These are phyloP conservation scores for Cadophora malorum DNA, from an alignment of 2,329 filamentous ascomycete species.

Conservation along the genomic window DNA sequence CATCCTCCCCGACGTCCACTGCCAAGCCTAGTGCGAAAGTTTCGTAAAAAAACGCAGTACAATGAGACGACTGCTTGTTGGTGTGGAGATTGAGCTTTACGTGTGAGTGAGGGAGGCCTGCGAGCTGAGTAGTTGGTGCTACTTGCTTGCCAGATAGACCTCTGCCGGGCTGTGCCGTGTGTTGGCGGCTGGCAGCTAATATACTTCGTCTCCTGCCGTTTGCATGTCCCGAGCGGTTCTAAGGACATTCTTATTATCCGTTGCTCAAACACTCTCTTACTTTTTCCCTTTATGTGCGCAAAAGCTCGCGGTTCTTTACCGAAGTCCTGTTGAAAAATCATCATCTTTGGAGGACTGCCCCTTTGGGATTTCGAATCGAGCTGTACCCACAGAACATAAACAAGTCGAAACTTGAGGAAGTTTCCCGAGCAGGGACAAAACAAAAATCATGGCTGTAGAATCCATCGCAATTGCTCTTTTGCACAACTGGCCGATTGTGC, in stretches of 20 bases:
- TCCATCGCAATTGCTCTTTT: constrained; percentile 31
- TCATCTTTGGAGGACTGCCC: background rate
- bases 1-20: background rate
- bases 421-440: background rate
- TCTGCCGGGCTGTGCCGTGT: constrained; percentile 14
- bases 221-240: constrained; percentile 1
- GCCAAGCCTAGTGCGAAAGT: constrained; percentile 7
- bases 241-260: constrained; percentile 17
- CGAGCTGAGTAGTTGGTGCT: background rate
- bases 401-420: background rate
- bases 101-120: background rate
- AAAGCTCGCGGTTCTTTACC: background rate
- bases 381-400: background rate
- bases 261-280: background rate
- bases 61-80: background rate
- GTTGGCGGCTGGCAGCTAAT: constrained; percentile 1
- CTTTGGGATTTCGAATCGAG: background rate
- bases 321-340: background rate
- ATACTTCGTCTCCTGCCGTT: constrained; percentile 11
- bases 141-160: constrained; percentile 1
- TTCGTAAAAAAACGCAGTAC: constrained; percentile 7
- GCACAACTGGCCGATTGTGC: constrained; percentile 52
- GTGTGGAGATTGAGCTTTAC: constrained; percentile 7
- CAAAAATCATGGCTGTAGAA: constrained; percentile 34
- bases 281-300: background rate